These are phyloP conservation scores for Penicillium ochrochloron DNA, from an alignment of 495 filamentous ascomycete genomes.

Conservation along the genomic window DNA sequence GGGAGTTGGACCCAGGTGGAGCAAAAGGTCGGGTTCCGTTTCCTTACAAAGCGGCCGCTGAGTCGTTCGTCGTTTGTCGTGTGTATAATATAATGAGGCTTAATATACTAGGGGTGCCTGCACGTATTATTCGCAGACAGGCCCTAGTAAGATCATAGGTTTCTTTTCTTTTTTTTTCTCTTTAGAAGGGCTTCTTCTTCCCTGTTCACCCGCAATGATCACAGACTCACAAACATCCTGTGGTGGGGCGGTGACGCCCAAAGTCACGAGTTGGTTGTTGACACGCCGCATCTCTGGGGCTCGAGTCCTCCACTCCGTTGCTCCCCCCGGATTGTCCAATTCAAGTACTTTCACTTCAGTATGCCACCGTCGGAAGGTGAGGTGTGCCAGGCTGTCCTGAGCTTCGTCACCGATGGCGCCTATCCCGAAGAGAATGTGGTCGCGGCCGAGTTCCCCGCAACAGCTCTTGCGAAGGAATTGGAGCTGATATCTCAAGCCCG, in stretches of 20 bases:
- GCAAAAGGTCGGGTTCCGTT: slow-evolving; percentile 32
- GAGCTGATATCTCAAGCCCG: slow-evolving; percentile 67
- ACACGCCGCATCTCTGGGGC: slow-evolving; percentile 23
- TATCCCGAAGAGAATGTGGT: slow-evolving; percentile 79
- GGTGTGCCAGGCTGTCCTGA: slow-evolving; percentile 69
- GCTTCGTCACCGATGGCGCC: slow-evolving; percentile 68
- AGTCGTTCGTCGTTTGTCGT: background rate
- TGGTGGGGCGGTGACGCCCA: slow-evolving; percentile 37
- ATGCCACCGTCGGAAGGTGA: slow-evolving; percentile 26
- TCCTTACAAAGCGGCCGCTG: slow-evolving; percentile 33
- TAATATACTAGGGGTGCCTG: background rate
- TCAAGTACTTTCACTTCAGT: background rate
- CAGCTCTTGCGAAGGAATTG: slow-evolving; percentile 64
- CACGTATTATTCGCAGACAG: background rate
- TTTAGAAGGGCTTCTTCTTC: background rate
- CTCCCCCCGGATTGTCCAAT: slow-evolving; percentile 4
- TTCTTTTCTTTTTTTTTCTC: background rate
- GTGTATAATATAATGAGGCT: background rate
- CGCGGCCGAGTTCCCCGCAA: slow-evolving; percentile 62
- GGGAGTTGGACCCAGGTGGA: slow-evolving; percentile 32
- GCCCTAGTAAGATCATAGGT: background rate
- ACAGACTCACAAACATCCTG: slow-evolving; percentile 9
- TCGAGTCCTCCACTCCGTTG: slow-evolving; percentile 3
- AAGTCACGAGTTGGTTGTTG: slow-evolving; percentile 37
- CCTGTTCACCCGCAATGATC: background rate